A percentile compares a stretch with the other conserved stretches of the same genome.
These are phyloP conservation scores for Ustilago trichophora DNA, from an alignment of 1,284 basidiomycete species.

Conservation along the genomic window DNA sequence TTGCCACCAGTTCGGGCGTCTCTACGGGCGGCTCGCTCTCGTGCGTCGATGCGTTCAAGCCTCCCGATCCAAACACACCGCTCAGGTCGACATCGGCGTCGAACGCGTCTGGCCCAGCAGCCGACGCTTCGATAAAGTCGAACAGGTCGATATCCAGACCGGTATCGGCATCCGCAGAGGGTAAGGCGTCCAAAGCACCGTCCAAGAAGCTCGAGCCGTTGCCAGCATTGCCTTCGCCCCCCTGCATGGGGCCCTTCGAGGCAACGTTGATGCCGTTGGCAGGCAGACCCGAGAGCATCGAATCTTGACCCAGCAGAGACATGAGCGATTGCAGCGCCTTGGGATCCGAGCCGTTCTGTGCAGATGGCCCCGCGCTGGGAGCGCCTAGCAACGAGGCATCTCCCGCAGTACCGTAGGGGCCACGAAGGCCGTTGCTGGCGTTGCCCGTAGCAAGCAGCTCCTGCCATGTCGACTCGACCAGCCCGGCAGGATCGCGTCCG, in stretches of 20 bases:
- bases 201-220: conserved; percentile 30
- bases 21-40: conserved; percentile 48
- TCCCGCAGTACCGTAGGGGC: conserved; percentile 2
- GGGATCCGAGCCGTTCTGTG: conserved; percentile 24
- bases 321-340: conserved; percentile 48
- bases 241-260: conserved; percentile 10
- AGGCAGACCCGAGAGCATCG: conserved; percentile 34
- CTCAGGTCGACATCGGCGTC: conserved; percentile 46
- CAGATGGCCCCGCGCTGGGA: conserved; percentile 22
- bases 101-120: conserved; percentile 44
- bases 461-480: conserved; percentile 54
- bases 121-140: conserved; percentile 55
- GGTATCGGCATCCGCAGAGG: conserved; percentile 45
- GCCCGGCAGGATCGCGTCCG: conserved; percentile 40
- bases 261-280: conserved; percentile 15
- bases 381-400: conserved; percentile 30
- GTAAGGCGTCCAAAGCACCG: conserved; percentile 27
- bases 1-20: conserved; percentile 52
- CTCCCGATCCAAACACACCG: conserved; percentile 34
- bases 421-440: conserved; percentile 12
- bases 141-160: conserved; percentile 51
- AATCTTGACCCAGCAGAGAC: conserved; percentile 44
- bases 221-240: conserved; percentile 8
- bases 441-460: conserved; percentile 40
- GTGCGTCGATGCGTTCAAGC: conserved; percentile 39